Conservation (phyloP, 1,139 yeast species). For the Sugiyamaella xylanicola region DNA sequence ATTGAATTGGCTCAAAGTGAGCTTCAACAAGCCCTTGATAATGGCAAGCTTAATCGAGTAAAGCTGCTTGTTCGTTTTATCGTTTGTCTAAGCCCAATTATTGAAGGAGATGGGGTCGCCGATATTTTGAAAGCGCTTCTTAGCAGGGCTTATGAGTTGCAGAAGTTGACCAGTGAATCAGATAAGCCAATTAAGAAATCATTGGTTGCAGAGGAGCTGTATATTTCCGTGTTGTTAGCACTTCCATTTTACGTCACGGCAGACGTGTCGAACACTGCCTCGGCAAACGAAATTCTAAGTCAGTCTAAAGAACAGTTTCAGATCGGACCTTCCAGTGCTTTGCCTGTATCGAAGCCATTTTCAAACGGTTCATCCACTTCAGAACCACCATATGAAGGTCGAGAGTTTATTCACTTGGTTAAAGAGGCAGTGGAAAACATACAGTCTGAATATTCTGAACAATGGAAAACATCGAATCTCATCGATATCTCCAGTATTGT, state of each 20-base stretch:
- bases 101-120: conserved; percentile 53
- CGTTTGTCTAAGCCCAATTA: conserved; percentile 63
- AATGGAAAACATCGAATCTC: conserved; percentile 30
- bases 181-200: conserved; percentile 15
- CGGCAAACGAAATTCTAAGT: conserved; percentile 23
- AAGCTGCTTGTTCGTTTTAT: conserved; percentile 73
- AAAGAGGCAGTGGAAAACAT: conserved; percentile 49
- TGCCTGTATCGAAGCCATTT: conserved; percentile 47
- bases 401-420: conserved; percentile 54
- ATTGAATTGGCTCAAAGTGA: conserved; percentile 69
- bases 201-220: conserved; percentile 69
- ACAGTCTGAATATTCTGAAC: conserved; percentile 21
- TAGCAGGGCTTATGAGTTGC: conserved; percentile 58
- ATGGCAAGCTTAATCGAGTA: conserved; percentile 61
- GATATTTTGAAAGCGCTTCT: conserved; percentile 59
- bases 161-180: conserved; percentile 36
- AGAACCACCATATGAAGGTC: conserved; percentile 55
- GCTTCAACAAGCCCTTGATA: conserved; percentile 57
- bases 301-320: conserved; percentile 28
- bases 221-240: conserved; percentile 62
- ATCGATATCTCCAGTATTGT: conserved; percentile 27
- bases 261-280: conserved; percentile 17
- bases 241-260: conserved; percentile 60
- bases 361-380: conserved; percentile 33
- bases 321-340: conserved; percentile 21